A percentile compares a stretch with the other conserved stretches of the same genome.
Evolutionary conservation across 2,329 filamentous ascomycete species (phyloP).

Genomic region (Aspergillus sp.): DNA sequence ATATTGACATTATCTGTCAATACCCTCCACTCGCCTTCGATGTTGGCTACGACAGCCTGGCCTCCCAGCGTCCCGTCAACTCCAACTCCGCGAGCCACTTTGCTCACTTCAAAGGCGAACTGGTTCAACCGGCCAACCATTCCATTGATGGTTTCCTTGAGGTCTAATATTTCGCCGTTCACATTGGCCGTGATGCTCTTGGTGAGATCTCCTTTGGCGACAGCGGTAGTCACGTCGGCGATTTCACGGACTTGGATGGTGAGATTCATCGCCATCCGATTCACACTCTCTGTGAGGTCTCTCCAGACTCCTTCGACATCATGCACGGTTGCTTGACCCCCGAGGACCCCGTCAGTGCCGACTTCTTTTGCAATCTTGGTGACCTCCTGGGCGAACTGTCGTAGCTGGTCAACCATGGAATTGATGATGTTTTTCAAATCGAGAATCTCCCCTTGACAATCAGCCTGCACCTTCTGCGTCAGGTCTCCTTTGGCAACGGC

Average conservation of each 20-base stretch:
- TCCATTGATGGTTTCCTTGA: conserved; percentile 97
- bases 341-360: conserved; percentile 59
- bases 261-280: conserved; percentile 62
- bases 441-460: conserved; percentile 86
- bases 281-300: conserved; percentile 62
- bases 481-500: conserved; percentile 77
- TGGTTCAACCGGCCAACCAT: conserved; percentile 95
- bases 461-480: conserved; percentile 93
- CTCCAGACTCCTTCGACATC: conserved; percentile 65
- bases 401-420: conserved; percentile 61
- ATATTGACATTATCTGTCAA: conserved; percentile 96
- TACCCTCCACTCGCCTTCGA: conserved; percentile 94
- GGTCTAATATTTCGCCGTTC: conserved; percentile 85
- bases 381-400: conserved; percentile 61
- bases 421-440: conserved; percentile 89
- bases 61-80: conserved; percentile 98
- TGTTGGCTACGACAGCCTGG: conserved; percentile 87
- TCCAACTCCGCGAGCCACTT: conserved; percentile 92
- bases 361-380: conserved; percentile 62
- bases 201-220: conserved; percentile 92
- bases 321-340: conserved; percentile 59
- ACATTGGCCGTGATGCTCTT: conserved; percentile 93
- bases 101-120: conserved; percentile 92
- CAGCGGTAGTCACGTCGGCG: conserved; percentile 88
- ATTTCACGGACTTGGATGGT: conserved; percentile 76